Percentiles rank a stretch among this genome's conserved stretches.
Conservation (phyloP, 257 asterid species). For the Scutellaria baicalensis region DNA sequence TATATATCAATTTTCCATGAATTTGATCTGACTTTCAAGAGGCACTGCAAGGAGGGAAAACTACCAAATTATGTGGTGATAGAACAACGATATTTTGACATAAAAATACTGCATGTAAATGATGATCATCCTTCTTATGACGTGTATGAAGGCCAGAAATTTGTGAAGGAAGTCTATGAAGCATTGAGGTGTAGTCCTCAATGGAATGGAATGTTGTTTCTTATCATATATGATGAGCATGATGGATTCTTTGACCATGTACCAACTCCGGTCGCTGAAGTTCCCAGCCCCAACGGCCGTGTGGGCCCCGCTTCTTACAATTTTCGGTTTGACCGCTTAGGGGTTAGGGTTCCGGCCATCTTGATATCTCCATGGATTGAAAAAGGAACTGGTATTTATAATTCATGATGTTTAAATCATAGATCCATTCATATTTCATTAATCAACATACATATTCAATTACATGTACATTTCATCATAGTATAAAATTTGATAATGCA, state of each 20-base stretch:
- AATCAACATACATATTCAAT: neutral
- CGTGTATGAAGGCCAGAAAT: constrained; percentile 56
- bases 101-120: constrained; percentile 46
- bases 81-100: constrained; percentile 60
- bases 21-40: constrained; percentile 53
- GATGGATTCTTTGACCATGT: constrained; percentile 83
- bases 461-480: too few species aligned
- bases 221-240: constrained; percentile 62
- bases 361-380: constrained; percentile 75
- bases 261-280: constrained; percentile 52
- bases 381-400: constrained; percentile 47
- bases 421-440: too few species aligned
- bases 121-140: constrained; percentile 86
- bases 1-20: constrained; percentile 54
- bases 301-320: constrained; percentile 56
- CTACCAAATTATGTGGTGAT: constrained; percentile 67
- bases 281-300: constrained; percentile 67
- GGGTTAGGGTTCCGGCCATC: constrained; percentile 67
- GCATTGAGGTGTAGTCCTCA: constrained; percentile 69
- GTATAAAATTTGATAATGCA: constrained; percentile 11
- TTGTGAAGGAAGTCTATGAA: constrained; percentile 63
- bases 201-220: constrained; percentile 59
- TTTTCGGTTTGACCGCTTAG: constrained; percentile 52
- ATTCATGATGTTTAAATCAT: neutral
- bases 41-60: constrained; percentile 62